Conservation (phyloP, 2,329 filamentous ascomycete species). For the Blastomyces gilchristii region DNA sequence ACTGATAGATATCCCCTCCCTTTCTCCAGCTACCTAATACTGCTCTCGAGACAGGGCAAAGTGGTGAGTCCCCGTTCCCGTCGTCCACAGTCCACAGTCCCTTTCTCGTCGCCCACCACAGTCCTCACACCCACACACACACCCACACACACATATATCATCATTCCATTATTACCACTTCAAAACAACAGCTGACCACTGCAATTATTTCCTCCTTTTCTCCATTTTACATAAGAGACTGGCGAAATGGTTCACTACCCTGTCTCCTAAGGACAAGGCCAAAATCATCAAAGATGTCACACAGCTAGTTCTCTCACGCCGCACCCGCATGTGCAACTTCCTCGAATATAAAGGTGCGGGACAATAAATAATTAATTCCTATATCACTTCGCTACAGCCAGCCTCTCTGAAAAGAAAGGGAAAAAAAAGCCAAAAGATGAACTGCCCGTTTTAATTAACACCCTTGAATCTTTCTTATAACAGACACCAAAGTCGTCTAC, state of each 20-base stretch:
- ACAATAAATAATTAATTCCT: constrained; percentile 5
- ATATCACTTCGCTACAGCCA: neutral
- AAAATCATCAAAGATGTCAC: constrained; percentile 99
- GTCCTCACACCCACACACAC: constrained; percentile 23
- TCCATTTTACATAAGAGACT: constrained; percentile 55
- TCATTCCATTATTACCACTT: neutral
- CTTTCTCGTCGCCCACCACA: constrained; percentile 32
- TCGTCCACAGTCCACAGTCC: too few relatives aligned
- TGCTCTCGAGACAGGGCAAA: constrained; percentile 97
- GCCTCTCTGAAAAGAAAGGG: too few relatives aligned
- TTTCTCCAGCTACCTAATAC: constrained; percentile 72
- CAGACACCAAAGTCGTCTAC: constrained; percentile 98
- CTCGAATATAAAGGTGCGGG: constrained; percentile 88
- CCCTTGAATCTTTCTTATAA: neutral
- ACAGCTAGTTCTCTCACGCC: constrained; percentile 86
- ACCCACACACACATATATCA: too few relatives aligned
- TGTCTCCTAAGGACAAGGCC: constrained; percentile 96
- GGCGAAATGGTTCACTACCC: constrained; percentile 97
- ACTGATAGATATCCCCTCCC: neutral
- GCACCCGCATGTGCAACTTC: constrained; percentile 99
- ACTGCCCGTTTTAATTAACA: neutral
- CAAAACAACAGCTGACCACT: neutral
- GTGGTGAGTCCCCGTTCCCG: constrained; percentile 68
- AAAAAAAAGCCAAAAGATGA: too few relatives aligned
- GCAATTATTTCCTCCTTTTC: constrained; percentile 19